Percentiles rank a stretch among this genome's conserved stretches.
Conservation (phyloP, 306 rosid species). For the Cucurbita moschata region DNA sequence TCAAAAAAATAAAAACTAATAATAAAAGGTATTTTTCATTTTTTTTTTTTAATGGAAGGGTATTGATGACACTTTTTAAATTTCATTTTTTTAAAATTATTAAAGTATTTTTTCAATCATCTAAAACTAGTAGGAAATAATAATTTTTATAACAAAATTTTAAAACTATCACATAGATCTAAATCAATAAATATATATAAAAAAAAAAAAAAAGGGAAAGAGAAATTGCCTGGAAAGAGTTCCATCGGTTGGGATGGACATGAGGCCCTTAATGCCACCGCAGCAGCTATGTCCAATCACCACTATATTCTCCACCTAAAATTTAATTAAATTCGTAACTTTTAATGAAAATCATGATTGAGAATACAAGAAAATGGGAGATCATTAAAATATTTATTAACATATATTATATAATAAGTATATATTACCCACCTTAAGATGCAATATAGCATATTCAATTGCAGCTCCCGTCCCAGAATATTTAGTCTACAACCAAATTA, state of each 20-base stretch:
- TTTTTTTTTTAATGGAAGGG: too few species aligned
- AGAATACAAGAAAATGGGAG: background rate
- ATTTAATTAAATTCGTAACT: background rate
- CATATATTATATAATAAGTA: too few species aligned
- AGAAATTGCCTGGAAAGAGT: constrained; percentile 42
- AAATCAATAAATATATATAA: too few species aligned
- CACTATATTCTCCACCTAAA: constrained; percentile 82
- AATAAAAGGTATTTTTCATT: too few species aligned
- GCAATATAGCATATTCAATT: constrained; percentile 80
- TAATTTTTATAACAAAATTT: too few species aligned
- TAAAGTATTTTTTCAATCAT: too few species aligned
- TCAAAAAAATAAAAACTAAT: too few species aligned
- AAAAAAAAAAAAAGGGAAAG: background rate
- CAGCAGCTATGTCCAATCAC: constrained; percentile 95
- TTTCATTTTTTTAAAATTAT: too few species aligned
- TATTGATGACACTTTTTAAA: too few species aligned
- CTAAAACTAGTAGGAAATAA: too few species aligned
- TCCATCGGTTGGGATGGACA: constrained; percentile 91
- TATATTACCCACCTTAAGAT: constrained; percentile 46
- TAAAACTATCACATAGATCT: too few species aligned
- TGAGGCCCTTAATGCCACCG: constrained; percentile 94
- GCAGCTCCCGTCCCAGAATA: constrained; percentile 91
- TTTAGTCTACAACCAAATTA: constrained; percentile 38
- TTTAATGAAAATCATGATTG: too few species aligned
- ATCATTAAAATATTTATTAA: background rate